These are phyloP conservation scores for Nicotiana knightiana DNA, from an alignment of 257 asterid genomes.

Conservation along the genomic window DNA sequence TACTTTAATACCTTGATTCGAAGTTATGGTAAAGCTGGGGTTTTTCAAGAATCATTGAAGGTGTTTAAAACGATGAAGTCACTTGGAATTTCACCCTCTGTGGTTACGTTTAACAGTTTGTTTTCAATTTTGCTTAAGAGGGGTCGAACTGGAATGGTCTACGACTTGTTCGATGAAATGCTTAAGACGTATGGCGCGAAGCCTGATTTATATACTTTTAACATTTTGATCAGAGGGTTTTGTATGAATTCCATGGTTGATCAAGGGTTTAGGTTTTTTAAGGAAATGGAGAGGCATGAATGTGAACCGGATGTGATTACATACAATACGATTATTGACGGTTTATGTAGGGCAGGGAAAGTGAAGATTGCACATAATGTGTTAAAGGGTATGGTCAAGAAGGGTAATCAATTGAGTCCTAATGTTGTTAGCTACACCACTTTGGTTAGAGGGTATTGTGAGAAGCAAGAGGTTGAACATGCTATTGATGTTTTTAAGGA, in stretches of 20 bases:
- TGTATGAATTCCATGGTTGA: conserved; percentile 67
- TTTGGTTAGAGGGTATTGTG: conserved; percentile 83
- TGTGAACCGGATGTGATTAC: conserved; percentile 61
- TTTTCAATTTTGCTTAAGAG: conserved; percentile 54
- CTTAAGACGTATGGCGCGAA: conserved; percentile 68
- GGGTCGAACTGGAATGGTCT: conserved; percentile 58
- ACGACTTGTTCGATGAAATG: conserved; percentile 71
- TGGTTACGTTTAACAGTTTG: conserved; percentile 54
- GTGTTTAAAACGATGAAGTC: conserved; percentile 56
- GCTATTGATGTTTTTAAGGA: conserved; percentile 50
- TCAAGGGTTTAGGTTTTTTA: conserved; percentile 64
- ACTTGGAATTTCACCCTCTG: conserved; percentile 67
- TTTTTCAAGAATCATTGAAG: conserved; percentile 63
- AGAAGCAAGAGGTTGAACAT: conserved; percentile 41
- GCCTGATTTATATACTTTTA: conserved; percentile 70
- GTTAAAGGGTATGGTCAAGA: conserved; percentile 55
- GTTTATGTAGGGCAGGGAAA: conserved; percentile 76
- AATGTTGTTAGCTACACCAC: conserved; percentile 75
- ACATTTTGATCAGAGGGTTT: conserved; percentile 70
- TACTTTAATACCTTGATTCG: conserved; percentile 64
- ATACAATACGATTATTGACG: conserved; percentile 71
- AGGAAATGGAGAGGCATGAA: conserved; percentile 60
- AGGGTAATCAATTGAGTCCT: conserved; percentile 53
- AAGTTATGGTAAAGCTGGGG: conserved; percentile 69
- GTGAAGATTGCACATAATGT: conserved; percentile 58